Evolutionary conservation across 495 filamentous ascomycete genomes (phyloP), one percentile per base, ranked within the genome.

Genomic region (Aspergillus heteromorphus): DNA sequence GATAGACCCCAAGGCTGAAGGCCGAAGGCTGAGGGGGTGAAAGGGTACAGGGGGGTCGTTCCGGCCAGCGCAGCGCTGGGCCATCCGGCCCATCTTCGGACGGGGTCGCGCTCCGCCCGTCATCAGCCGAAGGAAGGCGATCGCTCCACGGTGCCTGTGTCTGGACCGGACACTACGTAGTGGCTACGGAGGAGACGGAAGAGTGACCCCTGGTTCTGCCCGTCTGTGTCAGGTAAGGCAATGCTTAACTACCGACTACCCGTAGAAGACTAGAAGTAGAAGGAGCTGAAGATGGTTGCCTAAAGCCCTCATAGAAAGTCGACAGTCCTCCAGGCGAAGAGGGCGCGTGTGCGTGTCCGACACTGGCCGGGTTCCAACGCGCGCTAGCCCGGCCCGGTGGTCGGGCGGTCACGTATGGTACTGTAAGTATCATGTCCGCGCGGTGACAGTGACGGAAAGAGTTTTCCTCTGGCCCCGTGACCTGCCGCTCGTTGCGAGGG

Each of bases 341-440:
- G 13, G 34, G 34, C 11, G 13, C 3, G 6, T 38, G 11, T 4
- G 10, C 34, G 34, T 14, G 34, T 38, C 34, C 34, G 34, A 38
- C 6, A 38, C 34, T 38, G 34, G 34, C 34, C 34, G 34, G 11
- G 34, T 38, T 38, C 34, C 34, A 38, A 13, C 34, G n/a, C 34
- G n/a, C 34, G 34, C 34, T 38, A 38, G 13, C 11, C 34, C 13
- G 34, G 34, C 6, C 34, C 34, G 34, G 34, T 38, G 7, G 23
- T 7, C 7, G 23, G 25, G 14, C 16, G 14, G 48, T 49, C 18
- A 21, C 23, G 53, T 60, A 56, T 47, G 51, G 57, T 60, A 53
- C 56, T 42, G 0, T 4, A 3, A 7, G 23, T 4, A 27, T 7
- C 4, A 27, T 27, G 30, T 48, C 36, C 2, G 4, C 21, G 11